Conservation (phyloP, 805 yeast genomes). For the Monosporozyma servazzii region DNA sequence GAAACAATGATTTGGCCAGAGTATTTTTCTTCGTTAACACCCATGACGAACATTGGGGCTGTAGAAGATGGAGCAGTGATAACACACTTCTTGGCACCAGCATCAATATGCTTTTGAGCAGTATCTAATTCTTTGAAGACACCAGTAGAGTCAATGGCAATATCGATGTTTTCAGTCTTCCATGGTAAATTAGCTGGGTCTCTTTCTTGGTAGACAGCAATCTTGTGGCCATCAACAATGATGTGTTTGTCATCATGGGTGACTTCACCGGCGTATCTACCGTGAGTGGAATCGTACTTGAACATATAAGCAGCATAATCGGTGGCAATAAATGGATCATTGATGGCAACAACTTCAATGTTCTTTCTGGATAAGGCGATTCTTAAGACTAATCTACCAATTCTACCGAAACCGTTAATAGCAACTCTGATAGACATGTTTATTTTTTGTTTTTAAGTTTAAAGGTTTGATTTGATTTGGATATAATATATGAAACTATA, state of each 20-base stretch:
- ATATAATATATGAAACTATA: too few relatives aligned
- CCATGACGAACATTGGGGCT: constrained; percentile 66
- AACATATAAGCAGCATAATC: constrained; percentile 68
- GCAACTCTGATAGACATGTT: constrained; percentile 37
- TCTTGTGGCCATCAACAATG: constrained; percentile 43
- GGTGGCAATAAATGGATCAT: constrained; percentile 59
- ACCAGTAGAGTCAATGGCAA: too few relatives aligned
- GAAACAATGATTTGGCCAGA: constrained; percentile 50
- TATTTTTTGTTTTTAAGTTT: constrained; percentile 5
- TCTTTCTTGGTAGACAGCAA: constrained; percentile 51
- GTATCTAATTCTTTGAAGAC: too few relatives aligned
- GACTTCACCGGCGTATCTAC: constrained; percentile 52
- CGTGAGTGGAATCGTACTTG: constrained; percentile 68
- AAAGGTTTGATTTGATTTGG: constrained; percentile 4
- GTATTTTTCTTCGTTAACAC: constrained; percentile 57
- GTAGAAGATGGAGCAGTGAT: constrained; percentile 65
- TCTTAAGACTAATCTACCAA: constrained; percentile 61
- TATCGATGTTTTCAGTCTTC: too few relatives aligned
- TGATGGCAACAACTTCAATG: constrained; percentile 54
- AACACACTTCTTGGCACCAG: constrained; percentile 66
- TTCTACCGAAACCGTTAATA: constrained; percentile 68
- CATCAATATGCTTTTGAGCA: too few relatives aligned
- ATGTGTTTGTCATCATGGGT: constrained; percentile 42
- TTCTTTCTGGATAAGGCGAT: constrained; percentile 44
- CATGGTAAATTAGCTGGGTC: too few relatives aligned